Evolutionary conservation across 352 stramenopile species (phyloP).

Genomic region (Pythium catenulatum): DNA sequence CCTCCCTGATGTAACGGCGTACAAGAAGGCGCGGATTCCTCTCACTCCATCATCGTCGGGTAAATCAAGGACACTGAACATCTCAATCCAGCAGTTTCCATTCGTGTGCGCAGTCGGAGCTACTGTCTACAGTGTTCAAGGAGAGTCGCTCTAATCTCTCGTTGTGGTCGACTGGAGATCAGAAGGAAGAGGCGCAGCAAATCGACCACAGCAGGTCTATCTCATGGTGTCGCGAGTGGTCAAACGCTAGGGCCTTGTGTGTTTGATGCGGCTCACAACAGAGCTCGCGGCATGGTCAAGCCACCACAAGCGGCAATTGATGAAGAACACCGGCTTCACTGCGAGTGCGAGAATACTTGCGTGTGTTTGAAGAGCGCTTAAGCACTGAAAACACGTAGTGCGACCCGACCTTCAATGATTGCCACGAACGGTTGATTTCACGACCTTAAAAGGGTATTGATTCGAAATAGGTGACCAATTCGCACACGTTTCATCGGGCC

Average conservation of each 20-base stretch:
- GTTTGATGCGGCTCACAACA: slow-evolving; percentile 21
- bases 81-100: slow-evolving; percentile 57
- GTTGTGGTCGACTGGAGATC: slow-evolving; percentile 54
- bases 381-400: no score
- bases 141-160: slow-evolving; percentile 40
- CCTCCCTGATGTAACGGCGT: slow-evolving; percentile 35
- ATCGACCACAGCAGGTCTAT: slow-evolving; percentile 51
- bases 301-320: slow-evolving; percentile 17
- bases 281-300: slow-evolving; percentile 27
- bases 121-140: slow-evolving; percentile 59
- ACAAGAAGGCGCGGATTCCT: neutral
- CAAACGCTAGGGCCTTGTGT: slow-evolving; percentile 3
- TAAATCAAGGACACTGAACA: neutral
- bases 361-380: no score
- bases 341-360: no score
- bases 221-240: slow-evolving; percentile 52
- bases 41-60: neutral
- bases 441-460: no score
- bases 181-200: neutral
- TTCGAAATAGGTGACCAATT: no score
- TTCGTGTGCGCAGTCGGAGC: slow-evolving; percentile 54
- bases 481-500: no score
- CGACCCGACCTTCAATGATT: no score
- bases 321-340: slow-evolving; percentile 51
- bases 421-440: no score